Percentiles rank a stretch among this genome's conserved stretches.
These are phyloP conservation scores for Diutina scorzettiae DNA, from an alignment of 1,139 yeast genomes.

Conservation along the genomic window DNA sequence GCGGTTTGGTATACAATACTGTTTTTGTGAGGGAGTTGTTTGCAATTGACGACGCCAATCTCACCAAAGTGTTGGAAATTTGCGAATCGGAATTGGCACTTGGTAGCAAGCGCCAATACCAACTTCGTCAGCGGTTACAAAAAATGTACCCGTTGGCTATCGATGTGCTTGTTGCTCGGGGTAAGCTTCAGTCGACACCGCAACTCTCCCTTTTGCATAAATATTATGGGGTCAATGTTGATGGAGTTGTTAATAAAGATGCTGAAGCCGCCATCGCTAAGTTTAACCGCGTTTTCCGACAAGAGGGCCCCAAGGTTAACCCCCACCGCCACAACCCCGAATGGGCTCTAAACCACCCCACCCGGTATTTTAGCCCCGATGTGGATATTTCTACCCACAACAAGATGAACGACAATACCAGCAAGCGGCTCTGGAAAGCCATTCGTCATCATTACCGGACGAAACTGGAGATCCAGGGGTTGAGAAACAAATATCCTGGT, in stretches of 20 bases:
- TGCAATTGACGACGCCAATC: neutral
- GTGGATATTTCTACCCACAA: constrained; percentile 13
- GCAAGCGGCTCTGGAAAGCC: constrained; percentile 11
- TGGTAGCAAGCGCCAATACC: constrained; percentile 22
- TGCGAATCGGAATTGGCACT: constrained; percentile 21
- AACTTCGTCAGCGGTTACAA: constrained; percentile 14
- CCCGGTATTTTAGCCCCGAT: constrained; percentile 16
- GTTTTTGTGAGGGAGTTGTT: neutral
- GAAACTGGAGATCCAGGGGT: constrained; percentile 12
- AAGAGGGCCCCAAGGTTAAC: neutral
- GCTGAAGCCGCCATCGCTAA: neutral
- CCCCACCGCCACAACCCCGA: neutral
- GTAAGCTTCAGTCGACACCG: constrained; percentile 9
- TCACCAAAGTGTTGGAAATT: constrained; percentile 10
- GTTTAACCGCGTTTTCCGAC: neutral
- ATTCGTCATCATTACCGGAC: constrained; percentile 13
- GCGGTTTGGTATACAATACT: neutral
- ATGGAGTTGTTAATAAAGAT: constrained; percentile 6
- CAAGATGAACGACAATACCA: constrained; percentile 13
- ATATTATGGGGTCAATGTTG: constrained; percentile 17
- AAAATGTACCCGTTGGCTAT: constrained; percentile 16
- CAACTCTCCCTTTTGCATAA: constrained; percentile 17
- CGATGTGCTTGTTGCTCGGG: constrained; percentile 9
- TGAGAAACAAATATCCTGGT: constrained; percentile 24
- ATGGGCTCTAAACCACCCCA: neutral